A percentile compares a stretch with the other conserved stretches of the same genome.
These are phyloP conservation scores for Pyrenopolyporus hunteri DNA, from an alignment of 495 filamentous ascomycete species.

Conservation along the genomic window DNA sequence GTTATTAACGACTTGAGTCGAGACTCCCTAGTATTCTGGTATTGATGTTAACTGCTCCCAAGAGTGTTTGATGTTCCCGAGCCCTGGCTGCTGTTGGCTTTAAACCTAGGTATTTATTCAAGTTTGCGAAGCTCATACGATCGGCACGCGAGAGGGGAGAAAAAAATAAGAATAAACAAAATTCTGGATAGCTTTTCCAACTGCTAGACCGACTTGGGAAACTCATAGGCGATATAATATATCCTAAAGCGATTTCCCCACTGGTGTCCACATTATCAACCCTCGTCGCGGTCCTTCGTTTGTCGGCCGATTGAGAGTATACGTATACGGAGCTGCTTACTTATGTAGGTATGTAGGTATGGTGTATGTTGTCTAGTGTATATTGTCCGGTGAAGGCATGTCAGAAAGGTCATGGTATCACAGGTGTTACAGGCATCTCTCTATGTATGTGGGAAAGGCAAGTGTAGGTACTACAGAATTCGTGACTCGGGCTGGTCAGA, in stretches of 20 bases:
- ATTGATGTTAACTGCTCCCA: conserved; percentile 16
- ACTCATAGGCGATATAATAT: conserved; percentile 23
- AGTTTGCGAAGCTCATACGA: conserved; percentile 29
- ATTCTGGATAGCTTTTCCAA: conserved; percentile 20
- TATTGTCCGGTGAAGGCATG: not conserved
- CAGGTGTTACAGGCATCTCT: not conserved
- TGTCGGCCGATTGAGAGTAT: conserved; percentile 38
- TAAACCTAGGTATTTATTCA: no score
- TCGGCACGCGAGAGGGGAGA: conserved; percentile 16
- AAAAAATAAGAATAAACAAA: no score
- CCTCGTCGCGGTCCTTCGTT: conserved; percentile 10
- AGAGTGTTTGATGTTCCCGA: no score
- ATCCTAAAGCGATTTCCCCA: conserved; percentile 22
- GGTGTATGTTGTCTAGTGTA: not conserved
- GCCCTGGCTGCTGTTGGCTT: no score
- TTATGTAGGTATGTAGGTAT: not conserved
- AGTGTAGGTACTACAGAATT: no score
- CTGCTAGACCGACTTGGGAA: conserved; percentile 32
- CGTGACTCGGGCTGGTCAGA: not conserved
- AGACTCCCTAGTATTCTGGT: conserved; percentile 22
- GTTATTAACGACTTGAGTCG: conserved; percentile 29
- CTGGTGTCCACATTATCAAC: conserved; percentile 32
- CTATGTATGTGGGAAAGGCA: no score
- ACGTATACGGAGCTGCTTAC: conserved; percentile 33
- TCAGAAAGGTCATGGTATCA: no score